These are phyloP conservation scores for Zymoseptoria passerinii DNA, from an alignment of 2,329 filamentous ascomycete species.

Conservation along the genomic window DNA sequence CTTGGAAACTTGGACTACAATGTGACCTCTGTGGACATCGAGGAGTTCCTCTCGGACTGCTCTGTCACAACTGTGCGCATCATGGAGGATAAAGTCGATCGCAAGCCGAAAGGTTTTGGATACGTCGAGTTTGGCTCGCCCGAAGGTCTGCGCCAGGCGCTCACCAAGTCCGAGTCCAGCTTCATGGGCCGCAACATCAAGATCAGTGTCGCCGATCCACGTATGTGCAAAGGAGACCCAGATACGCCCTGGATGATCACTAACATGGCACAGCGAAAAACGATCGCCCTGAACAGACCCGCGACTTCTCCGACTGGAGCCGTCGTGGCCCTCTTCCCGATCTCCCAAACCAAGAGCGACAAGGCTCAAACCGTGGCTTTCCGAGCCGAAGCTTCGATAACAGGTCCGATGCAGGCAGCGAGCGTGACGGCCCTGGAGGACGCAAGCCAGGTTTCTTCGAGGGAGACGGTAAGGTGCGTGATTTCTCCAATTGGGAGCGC, in stretches of 20 bases:
- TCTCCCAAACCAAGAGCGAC: constrained; percentile 45
- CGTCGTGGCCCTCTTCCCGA: constrained; percentile 84
- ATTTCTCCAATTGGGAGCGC: constrained; percentile 88
- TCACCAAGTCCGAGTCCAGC: constrained; percentile 69
- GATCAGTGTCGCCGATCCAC: constrained; percentile 93
- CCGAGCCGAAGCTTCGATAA: constrained; percentile 24
- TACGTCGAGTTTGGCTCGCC: constrained; percentile 89
- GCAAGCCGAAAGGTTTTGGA: constrained; percentile 93
- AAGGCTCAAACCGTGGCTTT: constrained; percentile 42
- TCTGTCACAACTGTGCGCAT: constrained; percentile 86
- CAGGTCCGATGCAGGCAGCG: constrained; percentile 44
- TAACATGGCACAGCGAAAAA: constrained; percentile 16
- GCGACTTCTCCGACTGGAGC: constrained; percentile 84
- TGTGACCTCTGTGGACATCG: constrained; percentile 72
- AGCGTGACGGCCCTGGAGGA: constrained; percentile 43
- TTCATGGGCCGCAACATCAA: constrained; percentile 86
- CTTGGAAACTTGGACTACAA: constrained; percentile 96
- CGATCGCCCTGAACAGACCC: constrained; percentile 60
- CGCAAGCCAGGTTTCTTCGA: constrained; percentile 60
- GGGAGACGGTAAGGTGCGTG: constrained; percentile 65
- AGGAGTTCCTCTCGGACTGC: constrained; percentile 77
- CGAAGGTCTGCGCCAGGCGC: constrained; percentile 84
- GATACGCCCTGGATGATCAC: not conserved
- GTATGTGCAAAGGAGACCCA: constrained; percentile 51
- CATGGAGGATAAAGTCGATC: constrained; percentile 90